Conservation (phyloP, 2,329 filamentous ascomycete genomes). For the Calonectria naviculata region DNA sequence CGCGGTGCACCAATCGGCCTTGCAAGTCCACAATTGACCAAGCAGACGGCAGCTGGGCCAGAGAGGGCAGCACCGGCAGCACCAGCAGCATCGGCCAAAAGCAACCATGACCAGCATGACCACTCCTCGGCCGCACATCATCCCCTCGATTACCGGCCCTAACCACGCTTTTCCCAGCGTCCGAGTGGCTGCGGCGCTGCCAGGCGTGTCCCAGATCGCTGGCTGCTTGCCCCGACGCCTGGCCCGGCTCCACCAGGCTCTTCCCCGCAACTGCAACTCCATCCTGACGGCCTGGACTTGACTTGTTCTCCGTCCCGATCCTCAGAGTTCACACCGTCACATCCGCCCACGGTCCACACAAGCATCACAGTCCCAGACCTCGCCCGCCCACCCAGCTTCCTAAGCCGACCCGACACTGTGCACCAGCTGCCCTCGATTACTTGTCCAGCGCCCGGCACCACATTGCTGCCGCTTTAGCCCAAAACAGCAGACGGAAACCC, state of each 20-base stretch:
- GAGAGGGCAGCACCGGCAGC: background rate
- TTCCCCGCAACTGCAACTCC: slow-evolving; percentile 40
- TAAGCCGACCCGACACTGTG: slow-evolving; percentile 25
- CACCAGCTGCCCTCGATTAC: slow-evolving; percentile 12
- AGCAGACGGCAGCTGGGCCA: background rate
- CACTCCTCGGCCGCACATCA: slow-evolving; percentile 22
- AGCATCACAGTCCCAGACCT: slow-evolving; percentile 35
- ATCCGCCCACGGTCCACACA: slow-evolving; percentile 23
- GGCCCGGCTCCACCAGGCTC: slow-evolving; percentile 31
- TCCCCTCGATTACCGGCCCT: slow-evolving; percentile 17
- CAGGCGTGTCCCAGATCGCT: slow-evolving; percentile 34
- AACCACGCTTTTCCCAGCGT: slow-evolving; percentile 15
- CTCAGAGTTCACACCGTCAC: slow-evolving; percentile 42
- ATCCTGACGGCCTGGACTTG: slow-evolving; percentile 8
- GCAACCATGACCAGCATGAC: slow-evolving; percentile 21
- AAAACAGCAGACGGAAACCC: slow-evolving; percentile 28
- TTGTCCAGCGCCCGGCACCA: slow-evolving; percentile 33
- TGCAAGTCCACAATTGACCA: slow-evolving; percentile 9
- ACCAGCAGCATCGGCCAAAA: background rate
- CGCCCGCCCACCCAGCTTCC: background rate
- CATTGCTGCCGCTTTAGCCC: slow-evolving; percentile 32
- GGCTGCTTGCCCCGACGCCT: slow-evolving; percentile 31
- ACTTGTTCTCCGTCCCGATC: slow-evolving; percentile 39
- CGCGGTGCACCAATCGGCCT: slow-evolving; percentile 10
- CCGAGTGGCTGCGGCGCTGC: slow-evolving; percentile 29